Evolutionary conservation across 441 rosid species (phyloP), one percentile per base, ranked within the genome.

Genomic region (Arabidopsis lyrata): DNA sequence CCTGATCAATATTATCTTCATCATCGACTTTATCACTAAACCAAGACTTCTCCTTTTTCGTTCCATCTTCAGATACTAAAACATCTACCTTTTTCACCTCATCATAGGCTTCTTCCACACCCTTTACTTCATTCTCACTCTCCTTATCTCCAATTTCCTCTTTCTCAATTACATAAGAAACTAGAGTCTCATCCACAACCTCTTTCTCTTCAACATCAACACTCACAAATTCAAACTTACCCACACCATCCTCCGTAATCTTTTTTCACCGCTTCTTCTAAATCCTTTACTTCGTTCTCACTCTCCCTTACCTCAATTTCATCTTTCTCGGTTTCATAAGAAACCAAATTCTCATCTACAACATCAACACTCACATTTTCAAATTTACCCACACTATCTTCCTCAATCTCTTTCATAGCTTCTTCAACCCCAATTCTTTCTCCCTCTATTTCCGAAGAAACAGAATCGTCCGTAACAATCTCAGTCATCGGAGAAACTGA

Each of bases 161-260:
- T 34, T 62, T 5, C 63, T 50, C 54, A 60, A 67, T 50, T 12
- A 61, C 44, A 61, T 41, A 41, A 41, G 36, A 39, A 60, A 60
- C 8, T 2, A 6, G 15, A 4, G n/a, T 54, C 57, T 52, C 81
- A 16, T 48, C 44, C 50, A 42, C 52, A 5, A 55, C 41, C 31
- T 68, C 77, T 35, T 77, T 72, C 34, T 58, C 78, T 64, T 47
- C 76, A 65, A 18, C 36, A 68, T 15, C 73, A 55, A 63, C 58
- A 60, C 45, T 70, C 47, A 20, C 72, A 53, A 14, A 45, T 55
- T 70, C 82, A 49, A 63, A 39, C 70, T 78, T 67, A 27, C 55
- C 77, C 66, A 55, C 76, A 18, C 45, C 68, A 73, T 62, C 57
- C 32, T 42, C 60, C 53, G 3, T 5, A 39, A 12, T 39, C 44